Evolutionary conservation across 768 basidiomycete species (phyloP).

Genomic region (Suillus hirtellus): DNA sequence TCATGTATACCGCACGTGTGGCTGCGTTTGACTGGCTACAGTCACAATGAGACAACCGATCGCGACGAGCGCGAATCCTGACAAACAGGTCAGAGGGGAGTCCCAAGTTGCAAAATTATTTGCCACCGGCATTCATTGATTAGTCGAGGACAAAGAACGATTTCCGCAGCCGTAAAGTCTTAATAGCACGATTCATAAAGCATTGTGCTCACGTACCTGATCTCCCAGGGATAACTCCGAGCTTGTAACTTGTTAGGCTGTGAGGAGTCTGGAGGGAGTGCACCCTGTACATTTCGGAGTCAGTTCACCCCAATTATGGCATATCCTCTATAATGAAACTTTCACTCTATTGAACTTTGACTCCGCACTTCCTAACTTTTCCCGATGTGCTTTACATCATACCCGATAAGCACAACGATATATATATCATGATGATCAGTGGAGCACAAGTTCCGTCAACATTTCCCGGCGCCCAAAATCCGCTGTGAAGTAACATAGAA

Average conservation of each 20-base stretch:
- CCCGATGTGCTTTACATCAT: background rate
- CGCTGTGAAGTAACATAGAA: conserved; percentile 4
- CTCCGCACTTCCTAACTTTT: conserved; percentile 7
- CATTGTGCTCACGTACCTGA: conserved; percentile 3
- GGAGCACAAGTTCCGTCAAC: conserved; percentile 12
- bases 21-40: conserved; percentile 28
- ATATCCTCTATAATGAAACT: conserved; percentile 27
- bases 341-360: conserved; percentile 8
- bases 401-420: conserved; percentile 10
- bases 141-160: conserved; percentile 10
- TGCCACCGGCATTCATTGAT: conserved; percentile 6
- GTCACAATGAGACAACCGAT: conserved; percentile 35
- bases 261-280: background rate
- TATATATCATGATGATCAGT: conserved; percentile 10
- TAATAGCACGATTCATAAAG: conserved; percentile 1
- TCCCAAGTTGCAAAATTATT: conserved; percentile 7
- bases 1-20: conserved; percentile 39
- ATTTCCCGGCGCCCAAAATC: conserved; percentile 14
- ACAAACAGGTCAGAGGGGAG: conserved; percentile 22
- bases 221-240: conserved; percentile 7
- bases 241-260: background rate
- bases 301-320: conserved; percentile 24
- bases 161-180: conserved; percentile 8
- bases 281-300: background rate
- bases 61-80: conserved; percentile 33